Evolutionary conservation across 805 yeast species (phyloP).

Genomic region (Candida xyloterini): DNA sequence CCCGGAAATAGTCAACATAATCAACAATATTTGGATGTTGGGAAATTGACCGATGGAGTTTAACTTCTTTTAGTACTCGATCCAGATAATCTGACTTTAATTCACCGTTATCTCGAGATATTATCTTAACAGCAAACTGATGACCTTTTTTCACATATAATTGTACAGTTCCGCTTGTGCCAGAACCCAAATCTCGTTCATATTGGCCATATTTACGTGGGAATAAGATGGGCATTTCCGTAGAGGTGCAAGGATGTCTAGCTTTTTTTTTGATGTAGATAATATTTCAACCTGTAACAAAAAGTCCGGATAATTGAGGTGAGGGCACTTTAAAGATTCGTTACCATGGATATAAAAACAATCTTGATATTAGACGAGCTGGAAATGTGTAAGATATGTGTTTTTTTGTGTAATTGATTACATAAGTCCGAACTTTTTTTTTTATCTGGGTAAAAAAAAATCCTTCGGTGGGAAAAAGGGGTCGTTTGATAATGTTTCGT

Average conservation of each 20-base stretch:
- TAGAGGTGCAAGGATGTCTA: conserved; percentile 1
- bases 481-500: not conserved
- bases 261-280: too few species aligned
- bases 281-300: too few species aligned
- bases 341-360: too few species aligned
- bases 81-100: conserved; percentile 36
- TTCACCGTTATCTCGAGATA: conserved; percentile 41
- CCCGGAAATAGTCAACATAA: conserved; percentile 32
- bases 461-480: not conserved
- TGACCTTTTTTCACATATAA: conserved; percentile 10
- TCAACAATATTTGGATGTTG: conserved; percentile 36
- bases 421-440: too few species aligned
- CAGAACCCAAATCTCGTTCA: conserved; percentile 13
- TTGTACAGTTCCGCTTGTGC: conserved; percentile 17
- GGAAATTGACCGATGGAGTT: conserved; percentile 23
- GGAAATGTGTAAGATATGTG: too few species aligned
- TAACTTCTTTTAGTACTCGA: conserved; percentile 39
- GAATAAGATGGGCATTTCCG: conserved; percentile 7
- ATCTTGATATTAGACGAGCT: too few species aligned
- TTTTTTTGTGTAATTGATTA: too few species aligned
- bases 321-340: too few species aligned
- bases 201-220: conserved; percentile 20
- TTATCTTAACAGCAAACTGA: conserved; percentile 44
- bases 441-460: too few species aligned
- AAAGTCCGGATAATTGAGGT: too few species aligned